These are phyloP conservation scores for Capillidium rhysosporum DNA, from an alignment of 371 early-diverging fungal genomes.

Conservation along the genomic window DNA sequence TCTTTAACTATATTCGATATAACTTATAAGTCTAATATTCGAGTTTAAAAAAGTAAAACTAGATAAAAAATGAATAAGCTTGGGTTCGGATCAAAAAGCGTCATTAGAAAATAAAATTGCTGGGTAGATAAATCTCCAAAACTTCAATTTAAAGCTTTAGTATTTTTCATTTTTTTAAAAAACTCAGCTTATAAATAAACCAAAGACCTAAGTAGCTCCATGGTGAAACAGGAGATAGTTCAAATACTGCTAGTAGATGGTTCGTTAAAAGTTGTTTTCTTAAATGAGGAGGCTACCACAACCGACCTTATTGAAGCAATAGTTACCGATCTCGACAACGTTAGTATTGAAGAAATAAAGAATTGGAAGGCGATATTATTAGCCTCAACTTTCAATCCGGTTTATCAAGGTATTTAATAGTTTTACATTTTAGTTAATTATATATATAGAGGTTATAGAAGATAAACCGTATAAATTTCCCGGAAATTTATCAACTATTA, in stretches of 20 bases:
- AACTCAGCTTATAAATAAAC: not conserved
- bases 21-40: too few species aligned
- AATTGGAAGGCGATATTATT: constrained; percentile 1
- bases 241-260: constrained; percentile 17
- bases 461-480: too few species aligned
- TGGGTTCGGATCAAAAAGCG: too few species aligned
- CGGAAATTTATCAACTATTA: too few species aligned
- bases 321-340: constrained; percentile 11
- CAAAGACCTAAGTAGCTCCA: not conserved
- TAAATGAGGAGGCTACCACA: constrained; percentile 17
- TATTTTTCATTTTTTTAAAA: not conserved
- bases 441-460: too few species aligned
- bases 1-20: too few species aligned
- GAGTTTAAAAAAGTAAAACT: too few species aligned
- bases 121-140: too few species aligned
- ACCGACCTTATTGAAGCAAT: constrained; percentile 12
- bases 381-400: not conserved
- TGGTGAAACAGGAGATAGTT: constrained; percentile 19
- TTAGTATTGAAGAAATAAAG: not conserved
- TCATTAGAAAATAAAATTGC: too few species aligned
- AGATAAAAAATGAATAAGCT: too few species aligned
- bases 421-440: too few species aligned
- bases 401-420: not conserved
- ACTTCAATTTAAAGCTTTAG: too few species aligned
- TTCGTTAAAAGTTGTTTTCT: constrained; percentile 12